Percentiles rank a stretch among this genome's conserved stretches.
These are phyloP conservation scores for Alnus glutinosa DNA, from an alignment of 306 rosid species.

Conservation along the genomic window DNA sequence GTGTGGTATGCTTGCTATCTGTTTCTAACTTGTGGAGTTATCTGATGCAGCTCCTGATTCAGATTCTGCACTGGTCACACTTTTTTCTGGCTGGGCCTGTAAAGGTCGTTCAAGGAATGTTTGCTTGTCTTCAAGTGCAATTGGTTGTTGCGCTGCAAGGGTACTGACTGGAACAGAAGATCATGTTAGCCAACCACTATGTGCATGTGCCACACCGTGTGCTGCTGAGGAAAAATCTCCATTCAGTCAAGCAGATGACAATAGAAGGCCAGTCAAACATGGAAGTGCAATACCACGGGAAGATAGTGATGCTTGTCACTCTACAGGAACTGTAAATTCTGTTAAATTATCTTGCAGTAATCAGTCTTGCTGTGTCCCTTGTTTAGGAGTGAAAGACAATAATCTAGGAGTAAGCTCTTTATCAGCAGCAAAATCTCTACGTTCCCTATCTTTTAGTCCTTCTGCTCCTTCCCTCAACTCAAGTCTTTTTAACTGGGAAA, in stretches of 20 bases:
- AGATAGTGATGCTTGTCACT: constrained; percentile 27
- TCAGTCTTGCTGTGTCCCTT: constrained; percentile 67
- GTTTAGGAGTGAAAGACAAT: constrained; percentile 60
- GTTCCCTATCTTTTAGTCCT: constrained; percentile 53
- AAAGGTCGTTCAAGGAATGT: constrained; percentile 53
- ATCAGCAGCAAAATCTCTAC: constrained; percentile 51
- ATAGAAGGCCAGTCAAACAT: constrained; percentile 26
- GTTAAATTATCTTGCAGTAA: constrained; percentile 36
- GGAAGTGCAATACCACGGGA: constrained; percentile 27
- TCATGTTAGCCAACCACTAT: constrained; percentile 29
- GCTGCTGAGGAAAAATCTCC: constrained; percentile 22
- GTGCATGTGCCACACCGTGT: constrained; percentile 37
- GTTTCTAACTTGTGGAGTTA: constrained; percentile 22
- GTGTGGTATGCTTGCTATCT: not conserved
- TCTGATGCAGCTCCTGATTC: constrained; percentile 61
- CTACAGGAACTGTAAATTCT: constrained; percentile 27
- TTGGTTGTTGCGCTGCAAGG: constrained; percentile 51
- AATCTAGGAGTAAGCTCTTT: constrained; percentile 54
- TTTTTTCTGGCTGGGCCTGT: constrained; percentile 80
- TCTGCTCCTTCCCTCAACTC: constrained; percentile 43
- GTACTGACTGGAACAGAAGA: constrained; percentile 44
- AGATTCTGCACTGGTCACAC: constrained; percentile 66
- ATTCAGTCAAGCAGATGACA: constrained; percentile 26
- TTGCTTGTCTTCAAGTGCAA: constrained; percentile 50
- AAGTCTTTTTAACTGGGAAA: constrained; percentile 48